These are phyloP conservation scores for Orbilia quercus DNA, from an alignment of 2,329 filamentous ascomycete genomes.

Conservation along the genomic window DNA sequence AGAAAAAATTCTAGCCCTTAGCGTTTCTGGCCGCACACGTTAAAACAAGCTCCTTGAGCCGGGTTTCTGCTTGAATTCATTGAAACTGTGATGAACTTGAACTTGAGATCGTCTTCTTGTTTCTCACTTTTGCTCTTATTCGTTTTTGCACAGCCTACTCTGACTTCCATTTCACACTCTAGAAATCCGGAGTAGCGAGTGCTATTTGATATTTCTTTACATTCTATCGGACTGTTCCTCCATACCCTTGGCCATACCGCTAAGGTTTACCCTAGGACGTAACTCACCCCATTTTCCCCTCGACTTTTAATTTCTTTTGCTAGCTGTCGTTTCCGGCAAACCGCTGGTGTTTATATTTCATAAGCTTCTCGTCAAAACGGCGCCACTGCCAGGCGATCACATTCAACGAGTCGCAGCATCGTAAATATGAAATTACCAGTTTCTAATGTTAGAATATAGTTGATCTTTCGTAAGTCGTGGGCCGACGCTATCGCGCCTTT, in stretches of 20 bases:
- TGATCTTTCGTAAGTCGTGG: slow-evolving; percentile 45
- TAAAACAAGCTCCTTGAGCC: slow-evolving; percentile 37
- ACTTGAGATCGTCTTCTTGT: slow-evolving; percentile 15
- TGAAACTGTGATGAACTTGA: slow-evolving; percentile 10
- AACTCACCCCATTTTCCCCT: slow-evolving; percentile 19
- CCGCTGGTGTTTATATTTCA: slow-evolving; percentile 45
- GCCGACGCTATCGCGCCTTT: slow-evolving; percentile 12
- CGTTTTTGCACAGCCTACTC: slow-evolving; percentile 52
- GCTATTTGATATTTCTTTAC: slow-evolving; percentile 51
- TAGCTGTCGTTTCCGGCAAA: slow-evolving; percentile 34
- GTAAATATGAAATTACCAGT: slow-evolving; percentile 40
- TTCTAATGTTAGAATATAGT: slow-evolving; percentile 56
- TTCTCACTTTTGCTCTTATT: slow-evolving; percentile 27
- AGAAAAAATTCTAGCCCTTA: slow-evolving; percentile 18
- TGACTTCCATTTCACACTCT: slow-evolving; percentile 27
- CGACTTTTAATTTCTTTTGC: slow-evolving; percentile 44
- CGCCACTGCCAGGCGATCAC: slow-evolving; percentile 51
- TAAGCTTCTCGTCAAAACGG: slow-evolving; percentile 53
- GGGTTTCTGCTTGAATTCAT: slow-evolving; percentile 5
- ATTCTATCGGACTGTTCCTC: slow-evolving; percentile 14
- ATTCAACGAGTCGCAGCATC: slow-evolving; percentile 41
- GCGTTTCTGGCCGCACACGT: slow-evolving; percentile 21
- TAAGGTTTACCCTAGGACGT: slow-evolving; percentile 31
- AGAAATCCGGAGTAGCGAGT: slow-evolving; percentile 25
- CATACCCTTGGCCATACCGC: slow-evolving; percentile 35